A percentile compares a stretch with the other conserved stretches of the same genome.
These are phyloP conservation scores for Aureobasidium sp. DNA, from an alignment of 2,329 filamentous ascomycete genomes.

Conservation along the genomic window DNA sequence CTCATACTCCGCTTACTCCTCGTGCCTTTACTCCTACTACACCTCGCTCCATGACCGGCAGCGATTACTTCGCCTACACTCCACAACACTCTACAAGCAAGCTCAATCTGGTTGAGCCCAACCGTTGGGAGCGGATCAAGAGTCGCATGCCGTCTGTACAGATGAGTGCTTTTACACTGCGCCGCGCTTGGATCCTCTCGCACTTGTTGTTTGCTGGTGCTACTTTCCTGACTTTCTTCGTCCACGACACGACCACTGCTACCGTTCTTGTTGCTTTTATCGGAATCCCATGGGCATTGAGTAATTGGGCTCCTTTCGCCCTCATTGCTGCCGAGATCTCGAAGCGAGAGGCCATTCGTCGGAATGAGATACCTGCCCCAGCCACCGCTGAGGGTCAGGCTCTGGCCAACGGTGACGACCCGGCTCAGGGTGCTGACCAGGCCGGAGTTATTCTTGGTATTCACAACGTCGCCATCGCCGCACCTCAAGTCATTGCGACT, in stretches of 20 bases:
- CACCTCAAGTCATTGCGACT: slow-evolving; percentile 86
- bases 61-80: slow-evolving; percentile 23
- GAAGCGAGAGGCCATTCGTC: slow-evolving; percentile 64
- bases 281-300: slow-evolving; percentile 86
- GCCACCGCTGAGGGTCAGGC: slow-evolving; percentile 30
- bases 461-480: slow-evolving; percentile 89
- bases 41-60: slow-evolving; percentile 22
- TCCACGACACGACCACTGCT: slow-evolving; percentile 62
- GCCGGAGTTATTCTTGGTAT: slow-evolving; percentile 88
- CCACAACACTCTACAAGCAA: slow-evolving; percentile 15
- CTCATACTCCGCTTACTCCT: slow-evolving; percentile 35
- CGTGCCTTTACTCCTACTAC: slow-evolving; percentile 25
- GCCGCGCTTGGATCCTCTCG: slow-evolving; percentile 77
- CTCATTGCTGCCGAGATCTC: slow-evolving; percentile 91
- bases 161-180: slow-evolving; percentile 78
- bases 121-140: slow-evolving; percentile 19
- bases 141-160: slow-evolving; percentile 41
- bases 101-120: slow-evolving; percentile 20
- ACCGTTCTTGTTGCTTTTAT: slow-evolving; percentile 73
- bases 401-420: slow-evolving; percentile 42
- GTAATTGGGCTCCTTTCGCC: slow-evolving; percentile 90
- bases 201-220: slow-evolving; percentile 75
- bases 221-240: slow-evolving; percentile 79
- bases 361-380: slow-evolving; percentile 39
- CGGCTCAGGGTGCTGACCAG: slow-evolving; percentile 58